Percentiles rank a stretch among this genome's conserved stretches.
Evolutionary conservation across 495 filamentous ascomycete species (phyloP).

Genomic region (Tuber brumale): DNA sequence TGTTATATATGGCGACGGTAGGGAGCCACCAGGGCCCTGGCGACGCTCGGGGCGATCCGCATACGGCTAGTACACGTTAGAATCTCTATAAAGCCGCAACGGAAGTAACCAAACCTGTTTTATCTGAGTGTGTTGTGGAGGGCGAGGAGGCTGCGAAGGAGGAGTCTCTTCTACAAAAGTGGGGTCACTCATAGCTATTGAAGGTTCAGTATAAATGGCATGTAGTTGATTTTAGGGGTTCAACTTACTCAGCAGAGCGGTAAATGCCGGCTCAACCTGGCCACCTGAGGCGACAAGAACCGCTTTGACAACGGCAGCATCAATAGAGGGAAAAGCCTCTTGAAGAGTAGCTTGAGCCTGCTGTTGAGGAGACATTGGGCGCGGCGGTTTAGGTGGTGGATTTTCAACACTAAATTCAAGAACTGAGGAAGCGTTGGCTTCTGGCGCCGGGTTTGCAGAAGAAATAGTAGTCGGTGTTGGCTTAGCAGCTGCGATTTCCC

Average conservation of each 20-base stretch:
- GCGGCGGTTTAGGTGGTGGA: conserved; percentile 78
- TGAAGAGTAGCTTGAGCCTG: conserved; percentile 81
- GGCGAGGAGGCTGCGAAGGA: conserved; percentile 33
- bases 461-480: conserved; percentile 2
- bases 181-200: conserved; percentile 84
- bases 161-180: conserved; percentile 60
- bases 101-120: conserved; percentile 13
- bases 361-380: conserved; percentile 71
- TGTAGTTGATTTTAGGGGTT: conserved; percentile 9
- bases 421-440: conserved; percentile 29
- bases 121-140: conserved; percentile 8
- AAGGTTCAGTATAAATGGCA: conserved; percentile 7
- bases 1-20: conserved; percentile 34
- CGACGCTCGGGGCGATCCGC: conserved; percentile 17
- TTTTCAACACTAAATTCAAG: conserved; percentile 47
- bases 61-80: conserved; percentile 12
- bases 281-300: conserved; percentile 80
- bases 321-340: conserved; percentile 87
- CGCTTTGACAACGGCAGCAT: conserved; percentile 74
- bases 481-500: not conserved
- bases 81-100: conserved; percentile 7
- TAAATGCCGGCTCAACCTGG: conserved; percentile 88
- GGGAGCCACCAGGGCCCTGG: not conserved
- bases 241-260: conserved; percentile 73
- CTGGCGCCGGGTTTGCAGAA: conserved; percentile 5